Percentiles rank a stretch among this genome's conserved stretches.
These are phyloP conservation scores for Pharus latifolius DNA, from an alignment of 176 grass and related monocot genomes.

Conservation along the genomic window DNA sequence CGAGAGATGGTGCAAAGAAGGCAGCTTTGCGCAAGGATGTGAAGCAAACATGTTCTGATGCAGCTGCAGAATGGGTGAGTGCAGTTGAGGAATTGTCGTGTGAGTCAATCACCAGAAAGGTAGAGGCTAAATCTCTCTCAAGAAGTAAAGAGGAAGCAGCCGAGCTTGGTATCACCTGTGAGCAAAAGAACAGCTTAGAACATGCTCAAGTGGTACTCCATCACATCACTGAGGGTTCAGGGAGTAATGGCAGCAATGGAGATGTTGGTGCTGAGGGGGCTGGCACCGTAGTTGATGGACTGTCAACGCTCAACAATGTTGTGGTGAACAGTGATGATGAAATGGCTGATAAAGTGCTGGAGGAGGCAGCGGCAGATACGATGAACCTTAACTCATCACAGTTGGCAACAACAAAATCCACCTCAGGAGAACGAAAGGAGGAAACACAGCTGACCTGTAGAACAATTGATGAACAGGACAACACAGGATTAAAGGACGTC, in stretches of 20 bases:
- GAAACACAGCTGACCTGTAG: not conserved
- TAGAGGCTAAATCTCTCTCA: not conserved
- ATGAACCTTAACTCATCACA: not conserved
- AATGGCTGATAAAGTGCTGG: not conserved
- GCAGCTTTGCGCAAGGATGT: not conserved
- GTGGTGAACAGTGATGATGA: conserved; percentile 8
- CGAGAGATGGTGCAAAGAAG: not conserved
- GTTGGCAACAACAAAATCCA: not conserved
- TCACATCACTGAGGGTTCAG: not conserved
- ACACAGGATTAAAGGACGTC: not conserved
- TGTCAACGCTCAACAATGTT: not conserved
- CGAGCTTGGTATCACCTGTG: not conserved
- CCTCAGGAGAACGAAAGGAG: not conserved
- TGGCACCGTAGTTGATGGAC: not conserved
- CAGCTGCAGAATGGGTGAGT: not conserved
- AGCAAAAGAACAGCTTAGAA: not conserved
- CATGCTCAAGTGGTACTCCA: not conserved
- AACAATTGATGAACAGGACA: not conserved
- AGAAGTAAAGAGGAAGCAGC: not conserved
- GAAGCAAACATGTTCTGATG: not conserved
- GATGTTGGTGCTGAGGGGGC: not conserved
- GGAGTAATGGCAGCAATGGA: not conserved
- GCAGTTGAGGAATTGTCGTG: not conserved
- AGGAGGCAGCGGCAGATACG: not conserved
- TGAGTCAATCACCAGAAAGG: not conserved